Base-by-base conservation (phyloP, 2,329 filamentous ascomycete species). In the Paracorniculantispora psalliotae region DNA sequence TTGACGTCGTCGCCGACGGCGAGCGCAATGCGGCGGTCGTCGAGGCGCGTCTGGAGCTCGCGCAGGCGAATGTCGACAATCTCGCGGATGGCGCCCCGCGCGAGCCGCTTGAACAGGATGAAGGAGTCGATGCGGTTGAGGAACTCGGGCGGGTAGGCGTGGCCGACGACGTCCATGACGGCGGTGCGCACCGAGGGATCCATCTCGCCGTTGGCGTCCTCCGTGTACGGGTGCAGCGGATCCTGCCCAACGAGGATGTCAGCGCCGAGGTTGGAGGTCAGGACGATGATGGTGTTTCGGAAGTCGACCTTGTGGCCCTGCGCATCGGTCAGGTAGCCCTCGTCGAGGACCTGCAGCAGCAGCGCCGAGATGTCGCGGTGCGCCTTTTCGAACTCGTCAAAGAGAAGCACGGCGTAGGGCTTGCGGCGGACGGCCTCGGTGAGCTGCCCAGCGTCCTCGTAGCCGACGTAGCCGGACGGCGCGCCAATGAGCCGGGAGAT, bases 251-350 rank as follows among this genome's bases (percentile, higher is more conserved):
- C 89, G 12, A 99, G 87, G 52, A 96, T 93, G 59, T 96, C 86
- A 15, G 94, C 92, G 41, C 94, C 94, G 2, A 99, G 83, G 71
- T 99, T 99, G 39, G 92, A 96, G 0, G 94, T 97, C 59, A 99
- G 82, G 2, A 97, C 93, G 65, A 97, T 97, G 67, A 97, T 89
- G 8, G 93, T 97, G 74, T 97, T 97, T 62, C 90, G 84, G 79
- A 97, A 97, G 71, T 97, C 94, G 61, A 99, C 89, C 73, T 94
- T 96, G 78, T 96, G 92, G 33, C 94, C 94, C 75, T 97, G 93
- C 0, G 91, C 87, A 70, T 97, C 94, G 0, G 93, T 97, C 52
- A 99, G 82, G 77, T 94, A 97, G 2, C 94, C 94, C 72, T 97
- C 94, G 69, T 97, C 94, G 0, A 99, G 84, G 0, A 97, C 93